These are phyloP conservation scores for Amanita molliuscula DNA, from an alignment of 768 basidiomycete genomes.

Conservation along the genomic window DNA sequence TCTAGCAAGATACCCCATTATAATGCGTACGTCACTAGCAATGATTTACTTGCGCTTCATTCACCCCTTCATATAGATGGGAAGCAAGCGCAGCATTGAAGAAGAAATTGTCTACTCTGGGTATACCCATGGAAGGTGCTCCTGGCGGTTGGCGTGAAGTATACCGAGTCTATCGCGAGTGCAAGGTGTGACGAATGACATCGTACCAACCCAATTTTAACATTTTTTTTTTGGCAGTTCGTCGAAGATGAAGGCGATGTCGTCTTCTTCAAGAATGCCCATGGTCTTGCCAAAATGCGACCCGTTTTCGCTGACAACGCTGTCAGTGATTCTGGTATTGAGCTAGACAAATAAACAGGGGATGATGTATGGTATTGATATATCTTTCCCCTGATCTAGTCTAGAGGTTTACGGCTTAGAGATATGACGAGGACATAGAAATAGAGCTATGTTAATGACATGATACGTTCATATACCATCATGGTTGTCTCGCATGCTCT, in stretches of 20 bases:
- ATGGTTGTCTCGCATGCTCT: constrained; percentile 17
- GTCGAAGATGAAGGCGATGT: constrained; percentile 92
- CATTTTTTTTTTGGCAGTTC: constrained; percentile 34
- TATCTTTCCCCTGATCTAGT: not conserved
- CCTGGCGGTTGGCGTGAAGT: constrained; percentile 76
- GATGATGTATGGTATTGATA: not conserved
- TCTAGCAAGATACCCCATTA: constrained; percentile 96
- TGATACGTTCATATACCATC: not conserved
- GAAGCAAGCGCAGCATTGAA: constrained; percentile 84
- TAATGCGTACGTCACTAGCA: constrained; percentile 44
- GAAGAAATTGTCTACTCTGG: constrained; percentile 54
- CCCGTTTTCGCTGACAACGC: constrained; percentile 53
- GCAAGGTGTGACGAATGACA: constrained; percentile 46
- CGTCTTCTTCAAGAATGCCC: constrained; percentile 83
- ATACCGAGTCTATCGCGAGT: constrained; percentile 65
- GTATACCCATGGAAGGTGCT: constrained; percentile 56
- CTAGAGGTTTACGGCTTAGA: not conserved
- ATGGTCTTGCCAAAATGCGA: constrained; percentile 63
- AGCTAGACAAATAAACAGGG: constrained; percentile 33
- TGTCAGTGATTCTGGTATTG: constrained; percentile 45
- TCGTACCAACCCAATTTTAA: not conserved
- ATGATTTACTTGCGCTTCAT: not conserved
- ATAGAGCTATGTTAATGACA: not conserved
- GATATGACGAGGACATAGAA: not conserved
- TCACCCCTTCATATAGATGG: constrained; percentile 41